Evolutionary conservation across 441 rosid species (phyloP), one percentile per base, ranked within the genome.

Genomic region (Arabidopsis lyrata): DNA sequence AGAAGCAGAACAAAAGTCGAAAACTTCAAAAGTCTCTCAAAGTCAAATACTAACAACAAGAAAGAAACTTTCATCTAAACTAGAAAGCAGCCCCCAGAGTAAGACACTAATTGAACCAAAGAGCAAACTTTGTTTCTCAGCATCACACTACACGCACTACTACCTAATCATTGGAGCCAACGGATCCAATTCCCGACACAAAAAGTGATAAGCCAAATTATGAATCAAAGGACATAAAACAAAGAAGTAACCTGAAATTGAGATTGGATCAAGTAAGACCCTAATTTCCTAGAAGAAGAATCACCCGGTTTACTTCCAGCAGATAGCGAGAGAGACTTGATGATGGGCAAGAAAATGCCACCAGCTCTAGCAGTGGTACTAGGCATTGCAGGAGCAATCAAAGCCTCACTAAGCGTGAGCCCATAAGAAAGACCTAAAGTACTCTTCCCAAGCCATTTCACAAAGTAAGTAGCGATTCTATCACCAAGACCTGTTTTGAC

Each of bases 341-440:
- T 92, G 41, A 94, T 92, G 0, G 99, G 99, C 86, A 94, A 80
- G 83, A 94, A 94, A 66, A 94, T 86, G 0, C 99, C 99, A n/a
- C 97, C 97, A 2, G 97, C 99, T 74, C 97, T 84, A 5, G 99
- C 99, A 8, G 97, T 92, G 5, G 97, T 90, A 48, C 97, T 92
- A 0, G 97, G 99, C 97, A 94, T 94, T 0, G 97, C 99, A 5
- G 99, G 99, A 1, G 97, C 95, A 56, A 94, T 92, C 75, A 94
- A 77, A 3, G 95, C 95, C 72, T 94, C 99, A 15, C 99, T 92
- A 4, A 94, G 72, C 2, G 92, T 86, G 73, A 94, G 78, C 2
- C 99, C 97, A 29, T 92, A 94, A 20, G 97, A 88, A 63, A 94
- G 53, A 12, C 97, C 97, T 71, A 94, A 63, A 22, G 97, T 92